Evolutionary conservation across 2,329 filamentous ascomycete species (phyloP).

Genomic region (Lecanicillium sp.): DNA sequence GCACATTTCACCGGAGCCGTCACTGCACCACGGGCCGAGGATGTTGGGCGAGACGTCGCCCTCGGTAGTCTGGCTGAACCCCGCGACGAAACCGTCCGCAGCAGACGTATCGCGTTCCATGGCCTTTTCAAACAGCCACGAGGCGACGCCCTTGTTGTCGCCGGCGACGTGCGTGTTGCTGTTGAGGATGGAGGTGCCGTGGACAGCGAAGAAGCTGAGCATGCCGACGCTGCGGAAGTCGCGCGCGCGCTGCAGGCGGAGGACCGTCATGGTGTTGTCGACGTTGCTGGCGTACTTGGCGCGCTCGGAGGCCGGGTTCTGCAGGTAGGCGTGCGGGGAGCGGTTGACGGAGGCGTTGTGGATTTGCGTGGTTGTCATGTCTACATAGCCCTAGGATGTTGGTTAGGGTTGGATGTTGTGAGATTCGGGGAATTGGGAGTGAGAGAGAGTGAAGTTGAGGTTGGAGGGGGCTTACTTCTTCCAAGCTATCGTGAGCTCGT

Average conservation of each 20-base stretch:
- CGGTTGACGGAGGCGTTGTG: slow-evolving; percentile 78
- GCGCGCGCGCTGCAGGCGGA: slow-evolving; percentile 66
- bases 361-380: slow-evolving; percentile 61
- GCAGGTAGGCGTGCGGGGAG: slow-evolving; percentile 78
- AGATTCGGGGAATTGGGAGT: neutral
- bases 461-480: slow-evolving; percentile 29
- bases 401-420: neutral
- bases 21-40: slow-evolving; percentile 82
- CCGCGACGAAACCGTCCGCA: slow-evolving; percentile 69
- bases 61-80: slow-evolving; percentile 86
- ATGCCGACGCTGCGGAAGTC: slow-evolving; percentile 73
- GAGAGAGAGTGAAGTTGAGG: neutral
- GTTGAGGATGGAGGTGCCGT: slow-evolving; percentile 82
- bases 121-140: slow-evolving; percentile 72
- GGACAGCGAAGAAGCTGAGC: slow-evolving; percentile 85
- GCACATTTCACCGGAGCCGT: slow-evolving; percentile 67
- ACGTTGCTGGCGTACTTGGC: slow-evolving; percentile 50
- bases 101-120: slow-evolving; percentile 38
- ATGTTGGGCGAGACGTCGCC: slow-evolving; percentile 88
- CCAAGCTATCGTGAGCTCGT: slow-evolving; percentile 57
- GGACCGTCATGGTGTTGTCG: slow-evolving; percentile 60
- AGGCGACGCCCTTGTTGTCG: slow-evolving; percentile 95
- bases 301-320: slow-evolving; percentile 73
- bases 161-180: slow-evolving; percentile 89
- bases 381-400: slow-evolving; percentile 52